Conservation (phyloP, 352 stramenopile genomes). For the Peronospora farinosa region DNA sequence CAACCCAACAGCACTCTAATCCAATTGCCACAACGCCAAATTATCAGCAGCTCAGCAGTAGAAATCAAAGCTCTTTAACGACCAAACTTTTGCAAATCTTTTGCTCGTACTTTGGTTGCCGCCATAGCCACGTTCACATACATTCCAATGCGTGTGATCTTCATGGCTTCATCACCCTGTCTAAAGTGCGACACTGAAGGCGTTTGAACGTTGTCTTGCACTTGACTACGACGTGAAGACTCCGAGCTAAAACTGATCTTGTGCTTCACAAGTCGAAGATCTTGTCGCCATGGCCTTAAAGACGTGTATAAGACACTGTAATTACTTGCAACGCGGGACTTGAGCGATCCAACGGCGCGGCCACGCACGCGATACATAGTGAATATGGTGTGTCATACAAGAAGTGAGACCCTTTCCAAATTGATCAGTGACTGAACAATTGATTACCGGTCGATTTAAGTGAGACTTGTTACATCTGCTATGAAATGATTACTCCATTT, state of each 20-base stretch:
- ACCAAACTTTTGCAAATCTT: not conserved
- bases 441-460: not conserved
- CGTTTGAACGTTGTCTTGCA: constrained; percentile 6
- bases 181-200: constrained; percentile 6
- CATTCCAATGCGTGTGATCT: constrained; percentile 90
- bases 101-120: constrained; percentile 63
- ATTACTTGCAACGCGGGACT: not conserved
- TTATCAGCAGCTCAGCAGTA: not conserved
- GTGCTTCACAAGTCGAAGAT: constrained; percentile 16
- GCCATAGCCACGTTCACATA: constrained; percentile 91
- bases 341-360: constrained; percentile 19
- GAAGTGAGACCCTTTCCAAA: constrained; percentile 13
- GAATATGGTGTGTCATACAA: constrained; percentile 6
- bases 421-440: constrained; percentile 2
- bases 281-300: constrained; percentile 4
- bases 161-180: constrained; percentile 59
- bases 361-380: constrained; percentile 25
- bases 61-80: constrained; percentile 9
- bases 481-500: no score
- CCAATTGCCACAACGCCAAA: not conserved
- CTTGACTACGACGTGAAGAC: not conserved
- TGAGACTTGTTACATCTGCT: no score
- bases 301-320: not conserved
- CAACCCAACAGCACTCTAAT: constrained; percentile 61
- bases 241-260: constrained; percentile 21